Conservation (phyloP, 202 grass and related monocot species). For the Miscanthus sacchariflorus region DNA sequence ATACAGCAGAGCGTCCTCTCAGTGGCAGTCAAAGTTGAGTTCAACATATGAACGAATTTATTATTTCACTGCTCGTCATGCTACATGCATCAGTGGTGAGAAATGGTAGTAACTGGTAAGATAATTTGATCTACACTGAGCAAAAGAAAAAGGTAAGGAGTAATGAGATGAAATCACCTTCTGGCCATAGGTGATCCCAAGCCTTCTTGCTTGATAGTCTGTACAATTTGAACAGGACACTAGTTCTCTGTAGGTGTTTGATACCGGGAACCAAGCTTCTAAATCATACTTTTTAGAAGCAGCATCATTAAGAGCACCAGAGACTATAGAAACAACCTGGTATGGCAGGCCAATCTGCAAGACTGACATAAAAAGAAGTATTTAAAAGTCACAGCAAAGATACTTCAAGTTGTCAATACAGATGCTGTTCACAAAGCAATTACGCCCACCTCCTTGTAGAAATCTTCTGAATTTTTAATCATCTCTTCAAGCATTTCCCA, state of each 20-base stretch:
- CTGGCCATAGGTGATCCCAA: not conserved
- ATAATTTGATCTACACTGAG: not conserved
- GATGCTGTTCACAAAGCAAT: not conserved
- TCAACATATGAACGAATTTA: not conserved
- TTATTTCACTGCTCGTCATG: not conserved
- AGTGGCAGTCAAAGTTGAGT: not conserved
- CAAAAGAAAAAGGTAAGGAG: not conserved
- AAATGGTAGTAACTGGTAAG: not conserved
- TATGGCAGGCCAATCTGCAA: not conserved
- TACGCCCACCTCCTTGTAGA: slow-evolving; percentile 64
- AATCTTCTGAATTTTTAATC: slow-evolving; percentile 93
- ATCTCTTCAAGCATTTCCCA: slow-evolving; percentile 92
- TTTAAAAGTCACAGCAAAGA: not conserved
- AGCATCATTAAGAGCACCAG: not conserved
- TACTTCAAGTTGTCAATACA: not conserved
- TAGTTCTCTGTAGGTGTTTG: not conserved
- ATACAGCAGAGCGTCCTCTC: not conserved
- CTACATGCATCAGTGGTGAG: not conserved
- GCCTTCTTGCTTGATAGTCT: not conserved
- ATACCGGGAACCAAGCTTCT: not conserved
- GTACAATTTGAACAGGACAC: not conserved
- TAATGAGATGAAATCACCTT: not conserved
- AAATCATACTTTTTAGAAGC: not conserved
- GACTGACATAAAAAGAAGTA: not conserved
- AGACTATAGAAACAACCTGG: not conserved